A percentile compares a stretch with the other conserved stretches of the same genome.
Conservation (phyloP, 164 flowering plant species). For the Santalum album region DNA sequence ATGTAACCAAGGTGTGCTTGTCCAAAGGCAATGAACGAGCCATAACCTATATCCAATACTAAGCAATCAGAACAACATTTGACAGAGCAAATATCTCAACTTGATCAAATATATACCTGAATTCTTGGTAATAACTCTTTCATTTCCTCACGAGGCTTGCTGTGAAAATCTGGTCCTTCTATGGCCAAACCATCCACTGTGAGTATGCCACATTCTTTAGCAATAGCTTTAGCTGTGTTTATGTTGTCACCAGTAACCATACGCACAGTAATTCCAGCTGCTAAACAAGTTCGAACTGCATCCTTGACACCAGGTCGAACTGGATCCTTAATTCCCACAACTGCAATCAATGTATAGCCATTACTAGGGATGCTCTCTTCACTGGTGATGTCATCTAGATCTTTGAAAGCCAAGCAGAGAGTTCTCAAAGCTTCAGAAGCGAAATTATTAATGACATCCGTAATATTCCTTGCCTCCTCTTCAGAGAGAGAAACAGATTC, state of each 20-base stretch:
- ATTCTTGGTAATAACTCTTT: conserved; percentile 24
- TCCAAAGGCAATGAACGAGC: conserved; percentile 38
- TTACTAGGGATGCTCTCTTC: conserved; percentile 22
- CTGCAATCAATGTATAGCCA: conserved; percentile 38
- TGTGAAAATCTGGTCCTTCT: conserved; percentile 39
- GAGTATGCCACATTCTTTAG: conserved; percentile 51
- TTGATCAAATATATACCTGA: conserved; percentile 21
- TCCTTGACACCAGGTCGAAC: conserved; percentile 42
- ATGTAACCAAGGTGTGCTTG: conserved; percentile 29
- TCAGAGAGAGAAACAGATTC: conserved; percentile 20
- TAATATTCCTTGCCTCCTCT: conserved; percentile 13
- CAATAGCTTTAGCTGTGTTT: conserved; percentile 45
- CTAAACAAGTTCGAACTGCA: conserved; percentile 36
- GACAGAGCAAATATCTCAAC: not conserved
- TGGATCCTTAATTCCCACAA: conserved; percentile 54
- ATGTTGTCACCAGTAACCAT: conserved; percentile 57
- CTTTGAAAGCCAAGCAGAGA: conserved; percentile 40
- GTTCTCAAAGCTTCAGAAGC: conserved; percentile 43
- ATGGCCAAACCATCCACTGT: conserved; percentile 37
- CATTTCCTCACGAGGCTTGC: conserved; percentile 23
- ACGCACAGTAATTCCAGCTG: conserved; percentile 41
- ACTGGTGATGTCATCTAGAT: conserved; percentile 16
- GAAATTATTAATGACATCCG: conserved; percentile 30
- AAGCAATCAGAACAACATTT: not conserved
- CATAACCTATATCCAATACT: conserved; percentile 22